Base-by-base conservation (phyloP, 768 basidiomycete genomes). In the Psilocybe subaeruginosa region DNA sequence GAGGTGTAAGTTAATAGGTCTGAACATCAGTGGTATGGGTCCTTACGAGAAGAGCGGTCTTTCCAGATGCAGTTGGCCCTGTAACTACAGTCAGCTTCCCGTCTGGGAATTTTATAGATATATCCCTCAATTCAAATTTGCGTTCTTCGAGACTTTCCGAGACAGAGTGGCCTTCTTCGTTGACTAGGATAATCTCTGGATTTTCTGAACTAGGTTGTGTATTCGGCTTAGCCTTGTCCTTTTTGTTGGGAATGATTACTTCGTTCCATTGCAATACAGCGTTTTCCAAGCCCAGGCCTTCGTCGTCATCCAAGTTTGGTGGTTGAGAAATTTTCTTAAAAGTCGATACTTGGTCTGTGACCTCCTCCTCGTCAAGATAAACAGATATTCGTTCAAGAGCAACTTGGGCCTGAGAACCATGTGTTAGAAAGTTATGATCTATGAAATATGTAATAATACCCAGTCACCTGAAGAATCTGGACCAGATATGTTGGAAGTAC, bases 21-120 rank as follows among this genome's bases (percentile, higher is more conserved):
- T 53, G 35, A 27, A 27, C 54, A 43, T 53, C 73, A 83, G 35
- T 5, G 14, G 14, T 30, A 12, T 5, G 8, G 11, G 31, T 17
- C 27, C 51, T 45, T 64, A 88, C 88, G 57, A 94, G 78, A 2
- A 93, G 72, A 0, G 92, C 91, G 0, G 89, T 92, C 77, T 95
- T 95, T 0, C 93, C 93, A 46, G 86, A 86, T 3, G 91, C 93
- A 3, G 92, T 93, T 0, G 92, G 90, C 1, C 90, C 90, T 17
- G 88, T 89, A 54, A 95, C 78, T 7, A 95, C 74, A 0, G 90
- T 85, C 17, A 95, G 74, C 70, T 86, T 71, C 6, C 89, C 86
- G 33, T 88, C 82, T 0, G 93, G 92, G 76, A 95, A 95, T 51
- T 76, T 71, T 41, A 95, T 76, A 31, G 79, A 78, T 35, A 94